A percentile compares a stretch with the other conserved stretches of the same genome.
Evolutionary conservation across 768 basidiomycete genomes (phyloP).

Genomic region (Termitomyces bulborhizus): DNA sequence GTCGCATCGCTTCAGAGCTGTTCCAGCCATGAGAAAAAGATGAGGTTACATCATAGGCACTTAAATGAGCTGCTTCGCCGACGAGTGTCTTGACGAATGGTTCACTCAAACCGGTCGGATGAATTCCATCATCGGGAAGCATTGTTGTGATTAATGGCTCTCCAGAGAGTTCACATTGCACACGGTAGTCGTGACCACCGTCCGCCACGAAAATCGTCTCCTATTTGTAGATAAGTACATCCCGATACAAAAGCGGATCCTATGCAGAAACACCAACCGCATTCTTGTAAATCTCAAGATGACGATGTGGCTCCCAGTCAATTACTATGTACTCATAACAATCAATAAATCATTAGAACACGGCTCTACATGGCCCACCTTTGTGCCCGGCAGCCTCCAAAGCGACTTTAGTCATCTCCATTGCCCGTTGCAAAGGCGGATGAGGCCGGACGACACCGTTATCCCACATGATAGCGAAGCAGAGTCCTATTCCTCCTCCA

Average conservation of each 20-base stretch:
- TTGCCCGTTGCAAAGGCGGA: slow-evolving; percentile 46
- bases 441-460: slow-evolving; percentile 41
- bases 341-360: slow-evolving; percentile 2
- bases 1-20: slow-evolving; percentile 2
- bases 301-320: slow-evolving; percentile 55
- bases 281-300: slow-evolving; percentile 43
- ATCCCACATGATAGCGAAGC: slow-evolving; percentile 48
- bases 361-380: slow-evolving; percentile 20
- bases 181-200: slow-evolving; percentile 40
- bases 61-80: slow-evolving; percentile 32
- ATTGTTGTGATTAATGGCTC: slow-evolving; percentile 58
- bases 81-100: slow-evolving; percentile 40
- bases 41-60: slow-evolving; percentile 34
- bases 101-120: slow-evolving; percentile 25
- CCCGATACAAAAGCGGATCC: not conserved
- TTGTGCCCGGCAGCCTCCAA: slow-evolving; percentile 44
- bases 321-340: slow-evolving; percentile 37
- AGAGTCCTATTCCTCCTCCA: slow-evolving; percentile 35
- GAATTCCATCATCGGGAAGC: slow-evolving; percentile 26
- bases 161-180: slow-evolving; percentile 37
- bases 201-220: slow-evolving; percentile 48
- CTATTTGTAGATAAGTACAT: slow-evolving; percentile 16
- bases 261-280: slow-evolving; percentile 20
- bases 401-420: slow-evolving; percentile 38
- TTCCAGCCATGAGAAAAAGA: slow-evolving; percentile 5